Percentiles rank a stretch among this genome's conserved stretches.
These are phyloP conservation scores for Gautieria morchelliformis DNA, from an alignment of 768 basidiomycete species.

Conservation along the genomic window DNA sequence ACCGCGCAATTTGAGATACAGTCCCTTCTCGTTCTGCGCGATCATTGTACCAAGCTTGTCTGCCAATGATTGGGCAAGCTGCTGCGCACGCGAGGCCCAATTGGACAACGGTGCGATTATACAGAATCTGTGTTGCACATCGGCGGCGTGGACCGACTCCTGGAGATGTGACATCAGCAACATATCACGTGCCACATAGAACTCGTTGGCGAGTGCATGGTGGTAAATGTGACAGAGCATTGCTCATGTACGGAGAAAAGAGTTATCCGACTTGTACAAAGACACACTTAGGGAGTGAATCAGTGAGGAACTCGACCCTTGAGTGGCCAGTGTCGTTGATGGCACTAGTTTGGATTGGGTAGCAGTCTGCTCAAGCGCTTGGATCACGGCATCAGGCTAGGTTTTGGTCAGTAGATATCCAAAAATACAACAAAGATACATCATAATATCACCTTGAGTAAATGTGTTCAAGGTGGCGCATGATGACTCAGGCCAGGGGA, in stretches of 20 bases:
- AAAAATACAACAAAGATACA: constrained; percentile 1
- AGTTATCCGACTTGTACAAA: constrained; percentile 87
- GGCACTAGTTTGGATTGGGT: constrained; percentile 52
- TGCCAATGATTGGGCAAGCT: constrained; percentile 80
- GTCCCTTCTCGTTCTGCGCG: constrained; percentile 84
- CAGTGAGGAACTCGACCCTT: constrained; percentile 57
- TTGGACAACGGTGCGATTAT: constrained; percentile 96
- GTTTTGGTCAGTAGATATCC: constrained; percentile 7
- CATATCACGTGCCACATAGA: constrained; percentile 96
- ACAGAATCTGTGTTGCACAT: constrained; percentile 93
- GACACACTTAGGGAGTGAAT: constrained; percentile 85
- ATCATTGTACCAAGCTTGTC: constrained; percentile 81
- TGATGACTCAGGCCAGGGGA: constrained; percentile 76
- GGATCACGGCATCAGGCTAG: constrained; percentile 87
- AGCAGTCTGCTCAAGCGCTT: constrained; percentile 73
- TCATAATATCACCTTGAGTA: constrained; percentile 85
- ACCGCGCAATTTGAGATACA: constrained; percentile 77
- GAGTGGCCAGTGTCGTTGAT: constrained; percentile 44
- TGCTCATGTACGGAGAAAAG: constrained; percentile 88
- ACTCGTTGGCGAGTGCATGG: constrained; percentile 92
- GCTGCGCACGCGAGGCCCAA: constrained; percentile 84
- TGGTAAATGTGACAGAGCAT: constrained; percentile 98
- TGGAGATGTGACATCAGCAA: constrained; percentile 98
- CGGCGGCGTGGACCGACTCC: constrained; percentile 91
- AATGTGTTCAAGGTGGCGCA: constrained; percentile 94